Evolutionary conservation across 192 early-diverging fungal species (phyloP).

Genomic region (Coemansia sp.): DNA sequence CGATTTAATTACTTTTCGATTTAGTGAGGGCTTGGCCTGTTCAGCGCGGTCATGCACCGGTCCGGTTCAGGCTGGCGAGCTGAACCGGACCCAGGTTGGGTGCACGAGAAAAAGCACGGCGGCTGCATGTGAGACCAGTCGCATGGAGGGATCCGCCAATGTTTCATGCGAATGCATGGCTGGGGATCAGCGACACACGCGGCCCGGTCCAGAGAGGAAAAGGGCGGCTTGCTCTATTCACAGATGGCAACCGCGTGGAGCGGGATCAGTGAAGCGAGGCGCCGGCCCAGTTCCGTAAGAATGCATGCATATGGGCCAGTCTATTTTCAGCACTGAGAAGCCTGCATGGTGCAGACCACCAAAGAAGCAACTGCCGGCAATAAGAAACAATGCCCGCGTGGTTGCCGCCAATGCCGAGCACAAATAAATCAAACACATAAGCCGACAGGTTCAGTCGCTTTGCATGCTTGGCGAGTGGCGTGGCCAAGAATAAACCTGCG

Average conservation of each 20-base stretch:
- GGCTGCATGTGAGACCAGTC: conserved; percentile 5
- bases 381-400: conserved; percentile 5
- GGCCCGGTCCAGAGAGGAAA: background rate
- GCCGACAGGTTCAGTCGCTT: background rate
- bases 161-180: conserved; percentile 11
- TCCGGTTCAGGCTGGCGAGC: too few species aligned
- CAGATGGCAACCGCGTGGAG: conserved; percentile 8
- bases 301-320: too few species aligned
- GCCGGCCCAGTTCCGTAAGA: background rate
- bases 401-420: conserved; percentile 1
- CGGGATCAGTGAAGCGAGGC: conserved; percentile 14
- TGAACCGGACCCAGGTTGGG: background rate
- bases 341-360: background rate
- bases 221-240: conserved; percentile 8
- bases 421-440: background rate
- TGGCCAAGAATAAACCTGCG: conserved; percentile 11
- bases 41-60: too few species aligned
- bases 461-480: conserved; percentile 13
- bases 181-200: conserved; percentile 17
- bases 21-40: too few species aligned
- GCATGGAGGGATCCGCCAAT: conserved; percentile 7
- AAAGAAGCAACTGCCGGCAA: conserved; percentile 2
- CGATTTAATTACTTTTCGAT: background rate
- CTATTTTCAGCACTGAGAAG: conserved; percentile 23
- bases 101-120: background rate